A percentile compares a stretch with the other conserved stretches of the same genome.
Conservation (phyloP, 2,329 filamentous ascomycete genomes). For the Xylariaceae sp. region DNA sequence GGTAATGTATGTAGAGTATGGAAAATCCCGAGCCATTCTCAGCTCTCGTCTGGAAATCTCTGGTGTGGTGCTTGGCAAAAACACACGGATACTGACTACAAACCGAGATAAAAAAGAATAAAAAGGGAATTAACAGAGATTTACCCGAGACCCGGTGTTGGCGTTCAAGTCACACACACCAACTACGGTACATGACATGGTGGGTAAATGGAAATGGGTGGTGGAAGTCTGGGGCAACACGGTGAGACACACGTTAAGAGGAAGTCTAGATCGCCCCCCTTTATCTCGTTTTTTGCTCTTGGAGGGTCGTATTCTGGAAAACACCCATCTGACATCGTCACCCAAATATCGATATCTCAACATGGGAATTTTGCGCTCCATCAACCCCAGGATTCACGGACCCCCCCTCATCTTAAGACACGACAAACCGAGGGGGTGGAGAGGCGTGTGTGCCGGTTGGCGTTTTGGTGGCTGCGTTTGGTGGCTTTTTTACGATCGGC, state of each 20-base stretch:
- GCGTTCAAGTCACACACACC: too few relatives aligned
- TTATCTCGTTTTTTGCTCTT: not conserved
- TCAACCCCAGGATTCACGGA: not conserved
- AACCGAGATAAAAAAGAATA: too few relatives aligned
- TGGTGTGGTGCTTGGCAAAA: not conserved
- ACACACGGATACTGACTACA: too few relatives aligned
- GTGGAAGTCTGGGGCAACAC: not conserved
- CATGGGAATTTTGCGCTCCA: not conserved
- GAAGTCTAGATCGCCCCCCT: not conserved
- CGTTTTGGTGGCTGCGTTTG: not conserved
- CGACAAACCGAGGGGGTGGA: too few relatives aligned
- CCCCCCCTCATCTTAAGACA: too few relatives aligned
- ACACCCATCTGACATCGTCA: not conserved
- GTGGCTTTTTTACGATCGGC: not conserved
- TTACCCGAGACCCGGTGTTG: not conserved
- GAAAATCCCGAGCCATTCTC: not conserved
- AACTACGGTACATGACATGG: too few relatives aligned
- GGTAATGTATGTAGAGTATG: not conserved
- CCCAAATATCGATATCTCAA: not conserved
- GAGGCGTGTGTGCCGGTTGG: too few relatives aligned
- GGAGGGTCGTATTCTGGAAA: not conserved
- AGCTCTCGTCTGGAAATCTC: not conserved
- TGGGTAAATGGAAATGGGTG: too few relatives aligned
- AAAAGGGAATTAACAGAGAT: not conserved
- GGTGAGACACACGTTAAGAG: not conserved